Base-by-base conservation (phyloP, 371 early-diverging fungal genomes). In the Blyttiomyces sp. region DNA sequence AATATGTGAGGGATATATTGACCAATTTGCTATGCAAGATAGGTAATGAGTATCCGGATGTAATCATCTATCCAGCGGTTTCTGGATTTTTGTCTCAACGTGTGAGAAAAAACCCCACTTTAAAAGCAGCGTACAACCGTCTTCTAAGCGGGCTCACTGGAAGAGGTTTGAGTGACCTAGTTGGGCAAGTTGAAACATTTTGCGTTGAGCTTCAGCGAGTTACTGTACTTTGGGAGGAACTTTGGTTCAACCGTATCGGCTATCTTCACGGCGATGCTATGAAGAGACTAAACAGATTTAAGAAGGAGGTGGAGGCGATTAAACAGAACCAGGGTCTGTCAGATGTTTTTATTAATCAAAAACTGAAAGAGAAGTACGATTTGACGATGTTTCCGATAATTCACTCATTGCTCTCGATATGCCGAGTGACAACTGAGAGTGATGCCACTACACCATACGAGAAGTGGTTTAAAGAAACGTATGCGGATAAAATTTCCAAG, bases 221-320 rank as follows among this genome's bases (percentile, higher is more conserved):
- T 2, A 88, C 93, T 0, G 89, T 93, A 11, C 64, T 93, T 1
- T 86, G 89, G 84, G 92, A 92, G 61, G 93, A 93, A 61, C 66
- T 73, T n/a, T 90, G 91, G 89, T 62, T 83, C 23, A 81, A 88
- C 55, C 79, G 77, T 66, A 83, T 93, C 32, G 76, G 79, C n/a
- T 70, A 77, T 0, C 42, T 90, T n/a, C 80, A 87, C 24, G 70
- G 72, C 43, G 88, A 89, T 43, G 74, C 83, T 0, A 72, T 74
- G 58, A 77, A 73, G 46, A 70, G 84, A 24, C 68, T 85, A 17
- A 79, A 36, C 80, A 82, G 26, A 67, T 88, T 3, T 76, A 82
- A 27, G 71, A 74, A 26, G 89, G 86, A 54, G 35, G 70, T 13
- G 59, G 54, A 4, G 77, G 84, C 1, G 69, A 87, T 36, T 67